These are phyloP conservation scores for Mucor indicus DNA, from an alignment of 371 early-diverging fungal species.

Conservation along the genomic window DNA sequence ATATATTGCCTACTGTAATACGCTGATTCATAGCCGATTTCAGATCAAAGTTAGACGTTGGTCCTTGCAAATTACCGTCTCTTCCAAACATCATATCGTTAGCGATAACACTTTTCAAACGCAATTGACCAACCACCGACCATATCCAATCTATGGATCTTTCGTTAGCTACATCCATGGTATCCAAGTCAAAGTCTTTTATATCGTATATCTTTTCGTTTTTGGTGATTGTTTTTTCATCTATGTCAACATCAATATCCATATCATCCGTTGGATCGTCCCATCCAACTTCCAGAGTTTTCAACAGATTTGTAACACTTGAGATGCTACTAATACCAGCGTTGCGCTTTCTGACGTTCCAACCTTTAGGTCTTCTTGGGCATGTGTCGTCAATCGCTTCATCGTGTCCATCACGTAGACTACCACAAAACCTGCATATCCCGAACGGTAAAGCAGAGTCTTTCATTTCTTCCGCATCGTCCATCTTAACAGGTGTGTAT, in stretches of 20 bases:
- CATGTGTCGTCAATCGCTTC: conserved; percentile 25
- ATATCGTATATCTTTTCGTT: neutral
- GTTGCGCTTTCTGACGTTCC: conserved; percentile 28
- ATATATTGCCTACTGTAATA: conserved; percentile 27
- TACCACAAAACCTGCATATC: conserved; percentile 44
- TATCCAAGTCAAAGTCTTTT: conserved; percentile 1
- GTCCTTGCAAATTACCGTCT: conserved; percentile 33
- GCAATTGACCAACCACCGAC: conserved; percentile 37
- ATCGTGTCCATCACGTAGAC: conserved; percentile 22
- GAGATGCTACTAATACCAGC: conserved; percentile 22
- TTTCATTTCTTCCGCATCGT: neutral
- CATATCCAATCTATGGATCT: conserved; percentile 45
- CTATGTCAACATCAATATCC: conserved; percentile 43
- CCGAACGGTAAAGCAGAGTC: conserved; percentile 10
- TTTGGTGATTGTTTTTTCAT: neutral
- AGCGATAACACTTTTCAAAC: conserved; percentile 33
- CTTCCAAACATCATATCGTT: conserved; percentile 35
- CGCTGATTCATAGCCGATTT: conserved; percentile 36
- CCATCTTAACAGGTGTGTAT: conserved; percentile 29
- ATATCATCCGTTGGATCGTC: conserved; percentile 37
- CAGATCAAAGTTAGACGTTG: conserved; percentile 24
- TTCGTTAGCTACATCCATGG: conserved; percentile 26
- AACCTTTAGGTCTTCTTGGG: conserved; percentile 27
- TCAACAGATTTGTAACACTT: conserved; percentile 23
- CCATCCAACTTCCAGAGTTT: conserved; percentile 32